Evolutionary conservation across 2,329 filamentous ascomycete genomes (phyloP).

Genomic region (Aspergillus glaucus): DNA sequence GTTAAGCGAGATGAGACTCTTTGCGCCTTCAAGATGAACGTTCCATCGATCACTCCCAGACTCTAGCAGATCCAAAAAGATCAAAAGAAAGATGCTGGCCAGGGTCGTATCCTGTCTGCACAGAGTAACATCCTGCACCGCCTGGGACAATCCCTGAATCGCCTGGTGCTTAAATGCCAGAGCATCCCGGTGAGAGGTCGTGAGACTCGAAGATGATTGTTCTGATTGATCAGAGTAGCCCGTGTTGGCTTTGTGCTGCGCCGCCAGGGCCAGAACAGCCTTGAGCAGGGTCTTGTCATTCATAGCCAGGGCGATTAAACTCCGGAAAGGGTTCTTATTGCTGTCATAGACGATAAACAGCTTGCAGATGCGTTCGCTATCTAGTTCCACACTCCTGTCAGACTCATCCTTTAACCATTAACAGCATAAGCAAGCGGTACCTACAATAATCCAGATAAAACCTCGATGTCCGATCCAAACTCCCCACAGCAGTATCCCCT

Average conservation of each 20-base stretch:
- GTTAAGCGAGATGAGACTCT: conserved; percentile 18
- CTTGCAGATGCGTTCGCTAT: conserved; percentile 30
- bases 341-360: conserved; percentile 32
- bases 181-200: conserved; percentile 22
- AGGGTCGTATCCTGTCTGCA: conserved; percentile 23
- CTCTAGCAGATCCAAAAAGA: conserved; percentile 28
- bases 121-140: conserved; percentile 9
- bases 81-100: conserved; percentile 29
- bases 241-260: conserved; percentile 27
- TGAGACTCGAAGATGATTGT: conserved; percentile 5
- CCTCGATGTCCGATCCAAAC: conserved; percentile 16
- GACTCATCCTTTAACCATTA: too few relatives aligned
- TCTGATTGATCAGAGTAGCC: conserved; percentile 14
- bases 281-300: conserved; percentile 23
- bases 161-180: conserved; percentile 29
- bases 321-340: conserved; percentile 27
- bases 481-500: conserved; percentile 7
- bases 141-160: conserved; percentile 23
- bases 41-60: conserved; percentile 30
- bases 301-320: conserved; percentile 25
- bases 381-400: conserved; percentile 7
- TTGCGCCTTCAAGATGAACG: conserved; percentile 26
- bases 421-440: conserved; percentile 1
- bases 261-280: conserved; percentile 27
- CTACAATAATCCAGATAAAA: conserved; percentile 32